Conservation (phyloP, 23 red algal species). For the Gracilaria domingensis region DNA sequence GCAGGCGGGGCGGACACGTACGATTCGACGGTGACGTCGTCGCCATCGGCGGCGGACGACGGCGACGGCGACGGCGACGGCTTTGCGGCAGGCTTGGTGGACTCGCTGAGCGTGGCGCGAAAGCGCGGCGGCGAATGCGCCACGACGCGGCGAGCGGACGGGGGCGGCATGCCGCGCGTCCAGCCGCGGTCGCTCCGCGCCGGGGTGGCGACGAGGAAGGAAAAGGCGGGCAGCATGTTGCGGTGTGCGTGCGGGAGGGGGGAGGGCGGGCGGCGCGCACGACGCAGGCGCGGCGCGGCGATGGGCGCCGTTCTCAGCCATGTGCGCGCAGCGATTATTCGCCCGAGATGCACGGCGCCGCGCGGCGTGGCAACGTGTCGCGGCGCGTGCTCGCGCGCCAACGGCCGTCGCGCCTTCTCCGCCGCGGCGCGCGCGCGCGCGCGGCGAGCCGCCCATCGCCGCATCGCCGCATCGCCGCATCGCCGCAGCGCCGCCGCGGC, state of each 20-base stretch:
- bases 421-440: no score
- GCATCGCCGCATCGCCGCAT: no score
- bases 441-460: no score
- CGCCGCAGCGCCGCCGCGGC: no score
- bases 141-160: not conserved
- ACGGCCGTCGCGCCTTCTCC: no score
- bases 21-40: constrained; percentile 20
- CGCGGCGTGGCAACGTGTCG: not conserved
- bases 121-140: not conserved
- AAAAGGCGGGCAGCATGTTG: no score
- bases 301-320: not conserved
- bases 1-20: constrained; percentile 28
- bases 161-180: constrained; percentile 85
- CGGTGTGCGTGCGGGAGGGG: no score
- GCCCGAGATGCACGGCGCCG: no score
- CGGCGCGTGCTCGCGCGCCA: not conserved
- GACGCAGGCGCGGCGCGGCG: no score
- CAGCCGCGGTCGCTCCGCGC: constrained; percentile 68
- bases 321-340: not conserved
- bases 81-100: not conserved
- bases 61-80: not conserved
- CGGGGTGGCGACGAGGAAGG: constrained; percentile 57
- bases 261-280: not conserved
- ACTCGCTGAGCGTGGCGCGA: constrained; percentile 64
- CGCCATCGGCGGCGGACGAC: constrained; percentile 5